phyloP scores from a whole-genome alignment of 768 basidiomycete genomes.

The Boletus tomentosulus region DNA sequence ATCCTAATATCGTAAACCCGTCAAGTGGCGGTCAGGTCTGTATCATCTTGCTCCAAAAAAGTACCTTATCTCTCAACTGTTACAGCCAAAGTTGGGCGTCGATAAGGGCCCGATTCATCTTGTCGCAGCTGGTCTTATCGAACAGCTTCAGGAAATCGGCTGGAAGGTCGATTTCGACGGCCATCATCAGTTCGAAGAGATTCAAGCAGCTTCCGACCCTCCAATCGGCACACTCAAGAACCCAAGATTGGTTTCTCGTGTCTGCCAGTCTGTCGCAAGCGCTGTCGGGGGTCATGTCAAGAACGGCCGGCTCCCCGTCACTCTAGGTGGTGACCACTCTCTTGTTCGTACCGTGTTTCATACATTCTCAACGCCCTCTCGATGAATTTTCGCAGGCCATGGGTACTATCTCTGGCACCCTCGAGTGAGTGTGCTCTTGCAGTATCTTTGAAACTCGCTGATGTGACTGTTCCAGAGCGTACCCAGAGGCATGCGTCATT shows the following conservation, averaged over 20 bases:
- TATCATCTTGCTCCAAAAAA: neutral
- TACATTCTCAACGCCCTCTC: conserved; percentile 4
- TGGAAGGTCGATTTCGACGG: conserved; percentile 91
- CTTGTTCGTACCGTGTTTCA: conserved; percentile 48
- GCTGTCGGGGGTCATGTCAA: conserved; percentile 71
- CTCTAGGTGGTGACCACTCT: conserved; percentile 95
- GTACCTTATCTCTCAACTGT: conserved; percentile 11
- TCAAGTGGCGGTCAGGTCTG: conserved; percentile 32
- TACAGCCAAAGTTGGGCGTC: conserved; percentile 71
- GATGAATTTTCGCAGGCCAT: conserved; percentile 50
- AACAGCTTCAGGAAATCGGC: conserved; percentile 73
- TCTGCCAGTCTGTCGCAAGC: conserved; percentile 73
- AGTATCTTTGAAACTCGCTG: neutral
- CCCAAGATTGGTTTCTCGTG: conserved; percentile 80
- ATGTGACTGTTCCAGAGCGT: conserved; percentile 40
- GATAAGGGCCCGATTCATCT: conserved; percentile 87
- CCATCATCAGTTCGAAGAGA: conserved; percentile 83
- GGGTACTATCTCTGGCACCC: conserved; percentile 91
- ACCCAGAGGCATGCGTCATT: conserved; percentile 81
- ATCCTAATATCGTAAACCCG: conserved; percentile 11
- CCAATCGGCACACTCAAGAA: conserved; percentile 90
- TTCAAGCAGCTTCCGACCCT: conserved; percentile 48
- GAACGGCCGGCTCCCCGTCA: conserved; percentile 81
- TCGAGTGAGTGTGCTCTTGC: conserved; percentile 47
- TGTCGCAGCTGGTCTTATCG: conserved; percentile 78